Evolutionary conservation across 148 eudicot species (phyloP).

Genomic region (Rhododendron simsii): DNA sequence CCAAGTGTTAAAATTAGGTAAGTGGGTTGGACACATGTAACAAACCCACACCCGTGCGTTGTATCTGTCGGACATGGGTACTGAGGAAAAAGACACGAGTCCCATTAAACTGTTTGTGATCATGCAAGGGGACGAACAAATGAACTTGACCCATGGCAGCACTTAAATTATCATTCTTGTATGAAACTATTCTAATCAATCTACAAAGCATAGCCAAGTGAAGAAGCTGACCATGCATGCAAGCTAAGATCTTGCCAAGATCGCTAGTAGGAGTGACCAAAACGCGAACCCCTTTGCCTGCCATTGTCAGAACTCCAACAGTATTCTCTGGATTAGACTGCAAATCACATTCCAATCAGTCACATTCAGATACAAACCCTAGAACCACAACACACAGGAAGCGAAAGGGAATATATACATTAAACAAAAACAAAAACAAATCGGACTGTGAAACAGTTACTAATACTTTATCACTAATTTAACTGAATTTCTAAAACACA

Average conservation of each 20-base stretch:
- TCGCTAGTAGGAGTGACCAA: slow-evolving; percentile 97
- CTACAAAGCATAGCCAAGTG: slow-evolving; percentile 1
- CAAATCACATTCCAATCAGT: slow-evolving; percentile 2
- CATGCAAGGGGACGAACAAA: not conserved
- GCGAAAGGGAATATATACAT: not conserved
- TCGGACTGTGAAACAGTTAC: not conserved
- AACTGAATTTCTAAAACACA: not conserved
- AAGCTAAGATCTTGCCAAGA: slow-evolving; percentile 89
- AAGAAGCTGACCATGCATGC: slow-evolving; percentile 86
- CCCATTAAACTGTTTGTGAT: not conserved
- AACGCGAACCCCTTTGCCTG: slow-evolving; percentile 97
- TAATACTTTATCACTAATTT: not conserved
- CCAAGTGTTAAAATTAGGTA: not conserved
- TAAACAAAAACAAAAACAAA: not conserved
- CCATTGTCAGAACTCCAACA: slow-evolving; percentile 94
- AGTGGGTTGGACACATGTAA: not conserved
- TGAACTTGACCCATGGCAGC: not conserved
- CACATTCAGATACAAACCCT: slow-evolving; percentile 8
- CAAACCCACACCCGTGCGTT: not conserved
- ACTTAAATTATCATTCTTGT: not conserved
- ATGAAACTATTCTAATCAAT: not conserved
- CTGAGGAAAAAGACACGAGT: not conserved
- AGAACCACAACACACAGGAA: not conserved
- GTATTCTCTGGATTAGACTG: slow-evolving; percentile 98
- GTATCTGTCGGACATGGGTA: not conserved